phyloP scores from a whole-genome alignment of 2,329 filamentous ascomycete species.

The Emericellopsis cladophorae region DNA sequence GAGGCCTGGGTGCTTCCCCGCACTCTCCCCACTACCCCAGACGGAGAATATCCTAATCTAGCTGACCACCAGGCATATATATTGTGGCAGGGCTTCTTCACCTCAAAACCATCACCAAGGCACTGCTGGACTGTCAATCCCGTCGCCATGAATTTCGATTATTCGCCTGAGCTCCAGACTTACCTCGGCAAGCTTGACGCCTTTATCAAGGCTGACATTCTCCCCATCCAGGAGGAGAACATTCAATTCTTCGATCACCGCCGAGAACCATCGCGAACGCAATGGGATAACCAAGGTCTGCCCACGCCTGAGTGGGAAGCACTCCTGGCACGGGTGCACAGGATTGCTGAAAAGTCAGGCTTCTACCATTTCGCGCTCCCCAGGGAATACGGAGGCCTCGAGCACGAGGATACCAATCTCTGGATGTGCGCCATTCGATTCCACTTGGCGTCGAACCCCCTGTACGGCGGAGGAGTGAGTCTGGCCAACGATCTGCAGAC shows the following conservation, averaged over 20 bases:
- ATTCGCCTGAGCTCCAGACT: slow-evolving; percentile 3
- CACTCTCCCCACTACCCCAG: too few species aligned
- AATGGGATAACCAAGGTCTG: slow-evolving; percentile 7
- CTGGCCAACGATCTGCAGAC: slow-evolving; percentile 7
- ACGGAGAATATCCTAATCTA: too few species aligned
- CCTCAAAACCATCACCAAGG: not conserved
- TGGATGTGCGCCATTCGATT: slow-evolving; percentile 8
- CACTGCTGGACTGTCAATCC: not conserved
- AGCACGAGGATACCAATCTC: slow-evolving; percentile 3
- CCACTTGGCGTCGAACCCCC: slow-evolving; percentile 5
- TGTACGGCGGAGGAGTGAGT: slow-evolving; percentile 8
- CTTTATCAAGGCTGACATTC: slow-evolving; percentile 3
- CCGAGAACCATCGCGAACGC: slow-evolving; percentile 6
- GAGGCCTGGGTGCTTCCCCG: too few species aligned
- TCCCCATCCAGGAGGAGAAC: slow-evolving; percentile 6
- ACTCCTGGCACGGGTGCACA: slow-evolving; percentile 2
- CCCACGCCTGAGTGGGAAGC: slow-evolving; percentile 6
- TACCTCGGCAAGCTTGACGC: slow-evolving; percentile 5
- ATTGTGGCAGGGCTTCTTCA: not conserved
- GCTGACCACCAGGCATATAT: too few species aligned
- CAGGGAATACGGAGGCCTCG: slow-evolving; percentile 5
- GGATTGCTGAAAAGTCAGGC: slow-evolving; percentile 5
- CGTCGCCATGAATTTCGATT: slow-evolving; percentile 5
- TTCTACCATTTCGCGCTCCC: slow-evolving; percentile 7
- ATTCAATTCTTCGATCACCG: slow-evolving; percentile 8